Percentiles rank a stretch among this genome's conserved stretches.
These are phyloP conservation scores for Cladosporium sp. DNA, from an alignment of 2,329 filamentous ascomycete genomes.

Conservation along the genomic window DNA sequence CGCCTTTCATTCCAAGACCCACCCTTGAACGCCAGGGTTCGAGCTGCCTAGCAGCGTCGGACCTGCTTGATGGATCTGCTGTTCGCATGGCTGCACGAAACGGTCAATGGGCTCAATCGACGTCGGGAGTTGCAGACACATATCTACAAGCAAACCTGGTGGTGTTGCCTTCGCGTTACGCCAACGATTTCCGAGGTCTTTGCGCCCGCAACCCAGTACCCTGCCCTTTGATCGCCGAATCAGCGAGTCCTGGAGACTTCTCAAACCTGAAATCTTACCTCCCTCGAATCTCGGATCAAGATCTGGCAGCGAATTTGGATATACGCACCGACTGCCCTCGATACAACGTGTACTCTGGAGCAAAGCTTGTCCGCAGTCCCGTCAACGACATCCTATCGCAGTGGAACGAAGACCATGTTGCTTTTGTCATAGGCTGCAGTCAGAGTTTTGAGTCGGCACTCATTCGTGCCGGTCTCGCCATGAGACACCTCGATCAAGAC, in stretches of 20 bases:
- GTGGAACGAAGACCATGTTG: constrained; percentile 57
- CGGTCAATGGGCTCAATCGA: constrained; percentile 39
- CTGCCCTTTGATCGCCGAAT: constrained; percentile 57
- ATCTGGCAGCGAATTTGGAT: constrained; percentile 45
- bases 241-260: constrained; percentile 40
- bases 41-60: background rate
- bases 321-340: constrained; percentile 54
- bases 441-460: constrained; percentile 61
- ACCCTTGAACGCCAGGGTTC: background rate
- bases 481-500: constrained; percentile 45
- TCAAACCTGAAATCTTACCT: constrained; percentile 37
- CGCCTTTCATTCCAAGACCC: background rate
- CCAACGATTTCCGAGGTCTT: constrained; percentile 53
- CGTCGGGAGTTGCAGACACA: constrained; percentile 51
- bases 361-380: constrained; percentile 36
- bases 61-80: background rate
- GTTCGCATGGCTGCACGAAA: constrained; percentile 41
- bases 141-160: constrained; percentile 60
- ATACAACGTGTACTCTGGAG: constrained; percentile 56
- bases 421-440: constrained; percentile 59
- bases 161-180: constrained; percentile 53
- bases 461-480: constrained; percentile 44
- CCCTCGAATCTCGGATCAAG: constrained; percentile 23
- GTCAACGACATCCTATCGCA: constrained; percentile 43
- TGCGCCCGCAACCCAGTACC: constrained; percentile 59